Base-by-base conservation (phyloP, 73 alveolate genomes). In the Paramecium sonneborni region DNA sequence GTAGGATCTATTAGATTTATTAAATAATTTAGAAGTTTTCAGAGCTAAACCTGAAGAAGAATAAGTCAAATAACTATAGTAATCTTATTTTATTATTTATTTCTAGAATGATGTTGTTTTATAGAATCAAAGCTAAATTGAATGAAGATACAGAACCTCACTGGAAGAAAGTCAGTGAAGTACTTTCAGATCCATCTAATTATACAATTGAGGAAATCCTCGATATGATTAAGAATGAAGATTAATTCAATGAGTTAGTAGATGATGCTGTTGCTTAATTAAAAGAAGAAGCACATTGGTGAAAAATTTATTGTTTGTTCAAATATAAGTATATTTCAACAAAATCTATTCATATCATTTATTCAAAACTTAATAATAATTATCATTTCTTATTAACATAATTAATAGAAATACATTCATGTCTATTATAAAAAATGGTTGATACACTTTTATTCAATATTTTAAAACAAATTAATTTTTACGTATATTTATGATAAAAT, bases 161-260 rank as follows among this genome's bases (percentile, higher is more conserved):
- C 1, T 43, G 69, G 44, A 46, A 79, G 46, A 43, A 79, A 44
- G 72, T 79, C 1, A 39, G 44, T 14, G 90, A 46, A 79, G 74
- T 79, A 15, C 55, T 79, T 10, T 23, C 55, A 23, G 90, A 79
- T 46, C 41, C 44, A 11, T 32, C 44, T 20, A 79, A 79, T 46
- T 79, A 30, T 37, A 24, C 90, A 8, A 9, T 79, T 9, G 90
- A 79, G 18, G 90, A 79, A 46, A 79, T 79, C 35, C 30, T 79
- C 32, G 72, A 79, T 79, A 79, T 79, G 90, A 23, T 79, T 21
- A 79, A 79, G 74, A 62, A 79, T 43, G 90, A 79, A 34, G 28
- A 38, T 21, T n/a, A 18, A 23, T 46, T 79, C 20, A 44, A 43
- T 18, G 90, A 79, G 41, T 79, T 18, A 12, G 90, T 79, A 23